Evolutionary conservation across 352 stramenopile genomes (phyloP).

Genomic region (Lagenidium sp.): DNA sequence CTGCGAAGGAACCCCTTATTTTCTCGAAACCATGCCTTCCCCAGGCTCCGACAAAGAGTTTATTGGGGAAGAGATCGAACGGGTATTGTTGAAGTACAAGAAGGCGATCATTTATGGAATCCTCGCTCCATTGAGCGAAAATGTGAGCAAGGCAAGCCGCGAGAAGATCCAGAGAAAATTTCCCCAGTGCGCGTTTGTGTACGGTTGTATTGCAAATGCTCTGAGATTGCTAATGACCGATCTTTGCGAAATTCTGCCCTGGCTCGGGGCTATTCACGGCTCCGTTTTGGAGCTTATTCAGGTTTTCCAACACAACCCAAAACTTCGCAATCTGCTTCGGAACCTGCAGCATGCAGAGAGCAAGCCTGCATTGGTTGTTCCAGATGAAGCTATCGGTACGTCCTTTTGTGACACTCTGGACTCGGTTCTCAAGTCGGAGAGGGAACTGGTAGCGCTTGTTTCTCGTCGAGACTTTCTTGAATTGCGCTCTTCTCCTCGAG

Average conservation of each 20-base stretch:
- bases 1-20: slow-evolving; percentile 27
- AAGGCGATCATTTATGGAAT: slow-evolving; percentile 42
- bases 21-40: slow-evolving; percentile 22
- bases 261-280: slow-evolving; percentile 27
- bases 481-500: slow-evolving; percentile 12
- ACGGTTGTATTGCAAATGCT: slow-evolving; percentile 48
- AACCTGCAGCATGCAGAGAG: slow-evolving; percentile 14
- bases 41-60: slow-evolving; percentile 19
- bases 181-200: slow-evolving; percentile 50
- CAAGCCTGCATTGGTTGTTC: slow-evolving; percentile 8
- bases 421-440: slow-evolving; percentile 36
- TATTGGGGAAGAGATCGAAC: slow-evolving; percentile 32
- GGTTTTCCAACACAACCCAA: slow-evolving; percentile 35
- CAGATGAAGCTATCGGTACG: slow-evolving; percentile 2
- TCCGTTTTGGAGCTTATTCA: slow-evolving; percentile 26
- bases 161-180: slow-evolving; percentile 49
- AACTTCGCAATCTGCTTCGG: slow-evolving; percentile 22
- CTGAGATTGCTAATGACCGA: slow-evolving; percentile 41
- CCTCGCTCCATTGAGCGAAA: slow-evolving; percentile 29
- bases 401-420: slow-evolving; percentile 31
- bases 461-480: slow-evolving; percentile 55
- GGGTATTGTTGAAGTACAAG: slow-evolving; percentile 34
- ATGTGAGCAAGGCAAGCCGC: slow-evolving; percentile 27
- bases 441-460: slow-evolving; percentile 38
- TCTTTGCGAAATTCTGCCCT: slow-evolving; percentile 36